Base-by-base conservation (phyloP, 768 basidiomycete genomes). In the Filobasidium floriforme region DNA sequence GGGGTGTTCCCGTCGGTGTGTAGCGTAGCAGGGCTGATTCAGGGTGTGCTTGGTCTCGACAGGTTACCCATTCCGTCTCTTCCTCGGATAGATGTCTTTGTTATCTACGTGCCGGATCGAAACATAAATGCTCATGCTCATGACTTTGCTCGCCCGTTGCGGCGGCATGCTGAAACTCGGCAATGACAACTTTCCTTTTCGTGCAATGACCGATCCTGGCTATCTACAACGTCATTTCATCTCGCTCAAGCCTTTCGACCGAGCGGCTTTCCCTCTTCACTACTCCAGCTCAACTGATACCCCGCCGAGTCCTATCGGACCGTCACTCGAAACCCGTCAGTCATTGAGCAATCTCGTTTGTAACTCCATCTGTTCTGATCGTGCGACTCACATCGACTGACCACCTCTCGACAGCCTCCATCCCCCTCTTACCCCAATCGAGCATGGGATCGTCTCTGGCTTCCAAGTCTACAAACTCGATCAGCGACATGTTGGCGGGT, bases 381-480 rank as follows among this genome's bases (percentile, higher is more conserved):
- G 5, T 7, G 54, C 7, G 60, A 72, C 77, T 67, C 60, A 76
- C 77, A 32, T 69, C 70, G 41, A 72, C 66, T 18, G 63, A 62
- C 72, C 75, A 78, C 12, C 68, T 66, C 37, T 69, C 66, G 18
- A 77, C 32, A 14, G 77, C 77, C 57, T 73, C 68, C 40, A 78
- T 29, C 22, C 74, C 72, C 37, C 71, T 73, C n/a, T 67, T 52
- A 4, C 77, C 77, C 77, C 77, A 78, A 46, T 73, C 71, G 1
- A 71, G 71, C 22, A 62, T 70, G 11, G 59, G 66, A n/a, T 63
- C 69, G 19, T 65, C 69, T 1, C 70, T 73, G 0, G 69, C 70
- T 29, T 72, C 66, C 7, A 78, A 67, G 55, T 96, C 88, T 12
- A 96, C 84, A 66, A 94, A 88, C 22, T 83, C 73, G 41, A 92